phyloP scores from a whole-genome alignment of 306 rosid genomes.

The Inga oerstediana region DNA sequence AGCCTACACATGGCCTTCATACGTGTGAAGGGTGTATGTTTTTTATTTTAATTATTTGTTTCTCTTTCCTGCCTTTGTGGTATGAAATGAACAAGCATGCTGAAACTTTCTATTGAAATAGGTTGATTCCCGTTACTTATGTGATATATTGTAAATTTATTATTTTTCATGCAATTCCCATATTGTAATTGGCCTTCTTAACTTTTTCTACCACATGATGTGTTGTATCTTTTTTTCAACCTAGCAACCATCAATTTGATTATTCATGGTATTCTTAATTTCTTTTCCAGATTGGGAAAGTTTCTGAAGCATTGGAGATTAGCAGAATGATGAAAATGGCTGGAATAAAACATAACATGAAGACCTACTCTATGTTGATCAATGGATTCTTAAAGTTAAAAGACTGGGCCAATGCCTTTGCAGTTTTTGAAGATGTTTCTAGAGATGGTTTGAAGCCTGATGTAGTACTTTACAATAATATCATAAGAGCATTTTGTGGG shows the following conservation, averaged over 20 bases:
- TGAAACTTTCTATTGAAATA: background rate
- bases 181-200: background rate
- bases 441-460: conserved; percentile 88
- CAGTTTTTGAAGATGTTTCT: conserved; percentile 77
- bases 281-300: conserved; percentile 81
- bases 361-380: conserved; percentile 95
- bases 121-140: background rate
- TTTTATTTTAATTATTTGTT: background rate
- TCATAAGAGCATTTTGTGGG: conserved; percentile 86
- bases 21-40: background rate
- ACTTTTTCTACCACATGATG: background rate
- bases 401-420: conserved; percentile 98
- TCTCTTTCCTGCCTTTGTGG: background rate
- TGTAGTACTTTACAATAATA: conserved; percentile 83
- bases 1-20: background rate
- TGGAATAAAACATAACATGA: conserved; percentile 89
- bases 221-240: background rate
- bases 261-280: background rate
- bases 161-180: background rate
- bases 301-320: conserved; percentile 83
- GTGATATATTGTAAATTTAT: background rate
- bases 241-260: background rate
- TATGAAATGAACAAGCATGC: background rate
- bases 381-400: conserved; percentile 85
- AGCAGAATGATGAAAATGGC: conserved; percentile 72